These are phyloP conservation scores for Boletus sp. DNA, from an alignment of 768 basidiomycete genomes.

Conservation along the genomic window DNA sequence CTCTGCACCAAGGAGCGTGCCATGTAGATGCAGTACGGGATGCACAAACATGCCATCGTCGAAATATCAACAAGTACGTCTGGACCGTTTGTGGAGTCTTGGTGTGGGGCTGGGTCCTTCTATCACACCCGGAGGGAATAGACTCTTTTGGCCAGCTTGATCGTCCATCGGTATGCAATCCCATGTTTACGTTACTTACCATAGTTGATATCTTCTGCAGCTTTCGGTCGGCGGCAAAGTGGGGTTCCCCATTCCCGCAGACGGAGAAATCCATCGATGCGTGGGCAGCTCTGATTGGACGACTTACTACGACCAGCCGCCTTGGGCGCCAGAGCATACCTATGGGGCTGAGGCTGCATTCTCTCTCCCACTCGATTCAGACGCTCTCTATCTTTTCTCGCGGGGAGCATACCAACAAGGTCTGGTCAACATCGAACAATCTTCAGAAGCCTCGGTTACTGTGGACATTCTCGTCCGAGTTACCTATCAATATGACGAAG, in stretches of 20 bases:
- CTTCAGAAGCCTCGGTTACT: slow-evolving; percentile 21
- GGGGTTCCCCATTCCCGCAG: neutral
- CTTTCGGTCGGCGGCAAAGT: neutral
- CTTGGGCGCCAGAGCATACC: slow-evolving; percentile 10
- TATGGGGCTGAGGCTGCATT: slow-evolving; percentile 26
- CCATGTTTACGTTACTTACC: neutral
- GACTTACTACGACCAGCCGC: slow-evolving; percentile 14
- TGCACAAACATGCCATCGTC: neutral
- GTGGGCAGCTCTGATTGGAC: slow-evolving; percentile 20
- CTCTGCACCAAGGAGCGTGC: neutral
- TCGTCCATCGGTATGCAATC: slow-evolving; percentile 5
- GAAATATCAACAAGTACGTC: slow-evolving; percentile 4
- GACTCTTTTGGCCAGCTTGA: no score
- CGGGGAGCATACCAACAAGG: slow-evolving; percentile 30
- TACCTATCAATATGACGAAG: slow-evolving; percentile 13
- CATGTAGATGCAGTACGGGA: neutral
- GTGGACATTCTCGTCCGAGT: slow-evolving; percentile 31
- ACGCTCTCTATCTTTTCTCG: slow-evolving; percentile 30
- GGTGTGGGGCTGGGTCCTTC: no score
- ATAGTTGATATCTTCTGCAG: slow-evolving; percentile 6
- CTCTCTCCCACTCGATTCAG: slow-evolving; percentile 30
- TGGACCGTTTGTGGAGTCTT: neutral
- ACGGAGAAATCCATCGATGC: slow-evolving; percentile 11
- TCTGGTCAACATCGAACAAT: slow-evolving; percentile 28
- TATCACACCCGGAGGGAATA: no score